Evolutionary conservation across 2,329 filamentous ascomycete species (phyloP).

Genomic region (Cercospora nicotianae): DNA sequence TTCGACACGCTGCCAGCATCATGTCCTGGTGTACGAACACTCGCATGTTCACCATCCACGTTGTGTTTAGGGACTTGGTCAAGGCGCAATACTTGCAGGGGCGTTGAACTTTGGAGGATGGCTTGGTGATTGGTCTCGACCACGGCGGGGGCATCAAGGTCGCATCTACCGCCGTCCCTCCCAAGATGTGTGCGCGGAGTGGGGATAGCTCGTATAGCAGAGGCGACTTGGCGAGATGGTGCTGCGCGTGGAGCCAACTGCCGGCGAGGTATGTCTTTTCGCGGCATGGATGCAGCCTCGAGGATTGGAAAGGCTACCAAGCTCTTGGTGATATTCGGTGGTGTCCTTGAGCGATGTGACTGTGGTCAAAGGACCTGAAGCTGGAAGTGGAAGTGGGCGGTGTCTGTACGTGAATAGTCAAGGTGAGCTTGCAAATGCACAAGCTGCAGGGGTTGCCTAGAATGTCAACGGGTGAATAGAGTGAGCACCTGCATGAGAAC

Average conservation of each 20-base stretch:
- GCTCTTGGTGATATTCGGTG: neutral
- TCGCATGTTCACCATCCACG: neutral
- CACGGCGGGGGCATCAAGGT: neutral
- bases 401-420: neutral
- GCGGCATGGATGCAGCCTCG: neutral
- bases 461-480: conserved; percentile 9
- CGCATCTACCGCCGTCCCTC: neutral
- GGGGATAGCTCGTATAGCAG: neutral
- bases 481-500: neutral
- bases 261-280: neutral
- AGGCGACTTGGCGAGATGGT: neutral
- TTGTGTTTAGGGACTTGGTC: neutral
- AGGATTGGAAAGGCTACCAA: neutral
- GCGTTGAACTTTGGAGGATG: neutral
- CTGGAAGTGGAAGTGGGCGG: neutral
- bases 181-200: neutral
- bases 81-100: neutral
- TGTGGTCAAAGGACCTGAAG: neutral
- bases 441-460: neutral
- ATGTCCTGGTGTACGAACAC: neutral
- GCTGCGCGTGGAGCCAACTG: neutral
- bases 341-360: neutral
- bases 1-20: conserved; percentile 3
- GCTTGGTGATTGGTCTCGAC: neutral
- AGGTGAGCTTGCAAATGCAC: neutral